A percentile compares a stretch with the other conserved stretches of the same genome.
Conservation (phyloP, 345 rosid genomes). For the Camelina hispida region DNA sequence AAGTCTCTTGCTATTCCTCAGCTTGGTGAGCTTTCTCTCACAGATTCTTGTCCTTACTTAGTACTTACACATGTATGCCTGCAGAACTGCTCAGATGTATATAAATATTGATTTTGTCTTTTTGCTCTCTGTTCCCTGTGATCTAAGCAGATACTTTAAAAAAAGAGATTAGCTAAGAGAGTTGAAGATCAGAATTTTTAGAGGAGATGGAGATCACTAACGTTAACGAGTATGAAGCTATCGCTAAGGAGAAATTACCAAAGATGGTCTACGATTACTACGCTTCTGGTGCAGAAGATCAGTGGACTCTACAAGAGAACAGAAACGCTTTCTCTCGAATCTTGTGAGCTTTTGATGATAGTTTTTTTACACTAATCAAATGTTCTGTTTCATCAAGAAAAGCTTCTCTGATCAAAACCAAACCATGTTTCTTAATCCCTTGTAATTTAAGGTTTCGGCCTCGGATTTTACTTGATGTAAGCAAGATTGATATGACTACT, state of each 20-base stretch:
- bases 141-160: background rate
- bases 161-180: background rate
- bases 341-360: conserved; percentile 50
- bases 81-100: conserved; percentile 7
- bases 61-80: conserved; percentile 13
- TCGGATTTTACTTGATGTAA: conserved; percentile 75
- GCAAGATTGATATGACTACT: conserved; percentile 71
- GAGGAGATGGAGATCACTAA: conserved; percentile 70
- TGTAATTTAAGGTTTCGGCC: conserved; percentile 60
- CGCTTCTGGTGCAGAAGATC: conserved; percentile 79
- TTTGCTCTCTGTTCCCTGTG: conserved; percentile 14
- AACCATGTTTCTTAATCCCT: background rate
- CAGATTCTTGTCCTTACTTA: conserved; percentile 9
- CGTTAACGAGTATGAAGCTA: conserved; percentile 66
- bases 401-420: background rate
- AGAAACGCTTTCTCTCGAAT: conserved; percentile 65
- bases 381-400: conserved; percentile 5
- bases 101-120: background rate
- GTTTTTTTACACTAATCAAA: background rate
- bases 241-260: conserved; percentile 69
- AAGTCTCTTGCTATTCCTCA: conserved; percentile 16
- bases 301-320: conserved; percentile 70
- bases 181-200: background rate
- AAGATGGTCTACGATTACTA: conserved; percentile 75
- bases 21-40: conserved; percentile 21